A percentile compares a stretch with the other conserved stretches of the same genome.
phyloP scores from a whole-genome alignment of 345 rosid species.

The Citrus sp. region DNA sequence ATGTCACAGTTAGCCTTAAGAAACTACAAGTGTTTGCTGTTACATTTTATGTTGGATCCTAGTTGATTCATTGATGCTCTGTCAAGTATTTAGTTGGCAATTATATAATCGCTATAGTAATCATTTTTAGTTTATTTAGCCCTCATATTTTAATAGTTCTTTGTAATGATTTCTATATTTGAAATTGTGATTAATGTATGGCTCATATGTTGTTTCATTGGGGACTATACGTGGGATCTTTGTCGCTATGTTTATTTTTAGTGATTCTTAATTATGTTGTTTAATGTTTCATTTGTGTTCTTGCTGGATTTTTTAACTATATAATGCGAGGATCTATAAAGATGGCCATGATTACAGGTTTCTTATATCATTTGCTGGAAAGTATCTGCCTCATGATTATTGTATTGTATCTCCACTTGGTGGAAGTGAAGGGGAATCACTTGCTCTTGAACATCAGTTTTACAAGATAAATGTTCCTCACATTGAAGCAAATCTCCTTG shows the following conservation, averaged over 20 bases:
- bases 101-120: neutral
- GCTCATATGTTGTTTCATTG: neutral
- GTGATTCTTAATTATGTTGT: neutral
- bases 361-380: constrained; percentile 86
- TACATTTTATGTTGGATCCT: neutral
- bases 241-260: neutral
- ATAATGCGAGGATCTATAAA: constrained; percentile 3
- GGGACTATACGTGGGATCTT: neutral
- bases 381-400: constrained; percentile 65
- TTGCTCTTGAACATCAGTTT: constrained; percentile 47
- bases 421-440: constrained; percentile 33
- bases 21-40: neutral
- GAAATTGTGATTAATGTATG: neutral
- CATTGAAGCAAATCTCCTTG: constrained; percentile 58
- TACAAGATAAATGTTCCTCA: constrained; percentile 56
- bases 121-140: neutral
- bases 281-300: neutral
- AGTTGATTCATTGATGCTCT: neutral
- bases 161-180: neutral
- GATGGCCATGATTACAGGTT: constrained; percentile 55
- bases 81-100: neutral
- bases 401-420: constrained; percentile 41
- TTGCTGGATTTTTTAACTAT: constrained; percentile 1
- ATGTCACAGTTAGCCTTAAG: constrained; percentile 20
- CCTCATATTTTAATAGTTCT: neutral